Conservation (phyloP, 2,329 filamentous ascomycete genomes). For the Aspergillus latus region DNA sequence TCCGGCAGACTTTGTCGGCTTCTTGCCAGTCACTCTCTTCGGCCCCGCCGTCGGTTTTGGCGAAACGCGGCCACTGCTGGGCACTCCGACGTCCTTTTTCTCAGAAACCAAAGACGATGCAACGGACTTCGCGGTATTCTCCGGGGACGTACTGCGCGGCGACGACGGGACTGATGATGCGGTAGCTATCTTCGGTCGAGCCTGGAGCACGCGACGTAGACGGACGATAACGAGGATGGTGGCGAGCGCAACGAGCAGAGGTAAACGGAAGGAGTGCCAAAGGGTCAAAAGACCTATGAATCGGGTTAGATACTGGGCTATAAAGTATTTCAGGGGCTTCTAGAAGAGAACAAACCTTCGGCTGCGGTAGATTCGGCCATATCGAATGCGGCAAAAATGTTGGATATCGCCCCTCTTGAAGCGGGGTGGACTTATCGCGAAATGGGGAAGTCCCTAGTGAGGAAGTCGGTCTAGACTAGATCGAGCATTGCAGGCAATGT, state of each 20-base stretch:
- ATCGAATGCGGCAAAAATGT: neutral
- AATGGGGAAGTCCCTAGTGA: neutral
- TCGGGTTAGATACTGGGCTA: neutral
- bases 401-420: constrained; percentile 4
- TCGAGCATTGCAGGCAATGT: neutral
- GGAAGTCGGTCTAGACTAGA: neutral
- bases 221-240: constrained; percentile 36
- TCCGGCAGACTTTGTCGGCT: constrained; percentile 30
- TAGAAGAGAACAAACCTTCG: constrained; percentile 11
- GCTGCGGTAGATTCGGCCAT: constrained; percentile 15
- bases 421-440: neutral
- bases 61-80: neutral
- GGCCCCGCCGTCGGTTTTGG: constrained; percentile 28
- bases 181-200: constrained; percentile 28
- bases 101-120: neutral
- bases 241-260: constrained; percentile 43
- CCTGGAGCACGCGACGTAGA: constrained; percentile 25
- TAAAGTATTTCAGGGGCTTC: neutral
- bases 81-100: neutral
- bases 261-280: constrained; percentile 52
- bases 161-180: constrained; percentile 35
- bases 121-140: constrained; percentile 17
- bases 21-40: constrained; percentile 37
- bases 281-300: constrained; percentile 39
- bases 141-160: constrained; percentile 29